A percentile compares a stretch with the other conserved stretches of the same genome.
phyloP scores from a whole-genome alignment of 2,329 filamentous ascomycete genomes.

The Mycosphaerella sp. region DNA sequence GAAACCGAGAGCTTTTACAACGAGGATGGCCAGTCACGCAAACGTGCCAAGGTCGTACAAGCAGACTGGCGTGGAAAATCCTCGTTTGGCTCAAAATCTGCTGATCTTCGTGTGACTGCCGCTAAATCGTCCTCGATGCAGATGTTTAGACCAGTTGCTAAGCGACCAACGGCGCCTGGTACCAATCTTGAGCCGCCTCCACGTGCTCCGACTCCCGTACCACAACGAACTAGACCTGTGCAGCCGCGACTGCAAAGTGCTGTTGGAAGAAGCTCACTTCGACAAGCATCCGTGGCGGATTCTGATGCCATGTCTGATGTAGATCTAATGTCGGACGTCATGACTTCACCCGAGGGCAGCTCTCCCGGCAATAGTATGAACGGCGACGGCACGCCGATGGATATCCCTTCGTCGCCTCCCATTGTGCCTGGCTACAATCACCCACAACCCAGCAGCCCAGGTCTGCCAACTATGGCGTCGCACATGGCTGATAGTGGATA shows the following conservation, averaged over 20 bases:
- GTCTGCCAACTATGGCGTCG: slow-evolving; percentile 48
- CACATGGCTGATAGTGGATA: slow-evolving; percentile 63
- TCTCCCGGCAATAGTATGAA: slow-evolving; percentile 41
- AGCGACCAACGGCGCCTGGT: slow-evolving; percentile 42
- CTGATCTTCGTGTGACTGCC: slow-evolving; percentile 79
- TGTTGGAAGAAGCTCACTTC: slow-evolving; percentile 24
- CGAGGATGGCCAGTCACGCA: slow-evolving; percentile 57
- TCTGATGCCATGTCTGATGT: slow-evolving; percentile 30
- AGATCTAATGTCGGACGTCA: slow-evolving; percentile 37
- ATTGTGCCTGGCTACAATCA: slow-evolving; percentile 53
- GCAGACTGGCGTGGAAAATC: slow-evolving; percentile 65
- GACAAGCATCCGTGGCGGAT: slow-evolving; percentile 29
- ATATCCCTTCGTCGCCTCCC: slow-evolving; percentile 86
- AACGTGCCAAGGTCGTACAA: slow-evolving; percentile 71
- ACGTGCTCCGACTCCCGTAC: slow-evolving; percentile 70
- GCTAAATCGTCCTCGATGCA: slow-evolving; percentile 85
- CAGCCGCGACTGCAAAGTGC: slow-evolving; percentile 29
- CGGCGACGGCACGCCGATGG: slow-evolving; percentile 61
- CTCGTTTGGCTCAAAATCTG: slow-evolving; percentile 59
- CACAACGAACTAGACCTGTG: slow-evolving; percentile 40
- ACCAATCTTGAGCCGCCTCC: slow-evolving; percentile 64
- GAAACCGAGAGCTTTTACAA: slow-evolving; percentile 28
- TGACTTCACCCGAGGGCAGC: slow-evolving; percentile 43
- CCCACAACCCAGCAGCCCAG: slow-evolving; percentile 65
- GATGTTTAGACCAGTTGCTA: slow-evolving; percentile 66